Conservation (phyloP, 2,329 filamentous ascomycete species). For the Beauveria australis region DNA sequence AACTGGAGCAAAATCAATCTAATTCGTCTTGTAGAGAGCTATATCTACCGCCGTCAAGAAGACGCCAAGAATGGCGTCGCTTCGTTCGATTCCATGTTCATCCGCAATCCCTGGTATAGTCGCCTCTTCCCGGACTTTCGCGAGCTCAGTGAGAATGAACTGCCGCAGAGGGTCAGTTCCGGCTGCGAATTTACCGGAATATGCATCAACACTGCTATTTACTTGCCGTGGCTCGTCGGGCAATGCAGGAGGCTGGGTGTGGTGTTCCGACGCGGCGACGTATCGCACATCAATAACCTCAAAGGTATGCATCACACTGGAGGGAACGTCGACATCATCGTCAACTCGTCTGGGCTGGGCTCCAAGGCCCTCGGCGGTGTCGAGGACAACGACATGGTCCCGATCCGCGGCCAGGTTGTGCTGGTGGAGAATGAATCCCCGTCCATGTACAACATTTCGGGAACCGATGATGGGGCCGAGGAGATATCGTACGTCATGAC, state of each 20-base stretch:
- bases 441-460: slow-evolving; percentile 61
- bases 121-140: slow-evolving; percentile 59
- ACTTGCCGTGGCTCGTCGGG: slow-evolving; percentile 76
- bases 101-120: slow-evolving; percentile 64
- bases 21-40: slow-evolving; percentile 29
- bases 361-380: slow-evolving; percentile 74
- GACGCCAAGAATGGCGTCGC: slow-evolving; percentile 41
- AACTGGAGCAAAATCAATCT: not conserved
- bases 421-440: slow-evolving; percentile 71
- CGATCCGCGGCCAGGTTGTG: slow-evolving; percentile 78
- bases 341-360: slow-evolving; percentile 80
- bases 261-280: slow-evolving; percentile 51
- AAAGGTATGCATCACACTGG: slow-evolving; percentile 41
- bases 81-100: slow-evolving; percentile 58
- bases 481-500: slow-evolving; percentile 78
- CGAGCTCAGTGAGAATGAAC: slow-evolving; percentile 45
- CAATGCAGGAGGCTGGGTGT: slow-evolving; percentile 70
- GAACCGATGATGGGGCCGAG: slow-evolving; percentile 63
- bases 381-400: slow-evolving; percentile 61
- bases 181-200: slow-evolving; percentile 73
- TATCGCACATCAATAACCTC: slow-evolving; percentile 67
- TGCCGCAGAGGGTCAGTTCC: slow-evolving; percentile 60
- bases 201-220: slow-evolving; percentile 84
- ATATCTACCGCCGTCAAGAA: slow-evolving; percentile 49
- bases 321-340: slow-evolving; percentile 52